Percentiles rank a stretch among this genome's conserved stretches.
phyloP scores from a whole-genome alignment of 2,329 filamentous ascomycete genomes.

The Fusarium sp. region DNA sequence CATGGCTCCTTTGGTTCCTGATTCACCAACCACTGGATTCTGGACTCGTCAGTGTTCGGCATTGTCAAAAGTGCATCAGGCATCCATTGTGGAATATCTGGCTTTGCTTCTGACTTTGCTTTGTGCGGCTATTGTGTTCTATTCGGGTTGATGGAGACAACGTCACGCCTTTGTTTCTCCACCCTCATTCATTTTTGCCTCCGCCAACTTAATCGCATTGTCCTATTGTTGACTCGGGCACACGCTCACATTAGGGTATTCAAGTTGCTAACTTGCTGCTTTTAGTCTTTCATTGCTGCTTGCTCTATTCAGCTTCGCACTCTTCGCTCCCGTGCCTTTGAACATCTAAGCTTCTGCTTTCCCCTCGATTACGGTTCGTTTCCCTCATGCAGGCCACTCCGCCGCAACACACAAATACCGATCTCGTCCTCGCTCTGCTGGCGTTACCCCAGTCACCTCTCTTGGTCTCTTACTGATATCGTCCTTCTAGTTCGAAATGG shows the following conservation, averaged over 20 bases:
- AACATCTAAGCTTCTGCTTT: conserved; percentile 36
- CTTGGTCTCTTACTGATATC: conserved; percentile 16
- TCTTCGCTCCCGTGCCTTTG: conserved; percentile 26
- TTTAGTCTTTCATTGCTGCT: conserved; percentile 36
- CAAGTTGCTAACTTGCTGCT: conserved; percentile 18
- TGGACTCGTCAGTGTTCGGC: neutral
- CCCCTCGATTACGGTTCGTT: conserved; percentile 31
- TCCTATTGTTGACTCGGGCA: neutral
- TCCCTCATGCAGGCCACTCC: neutral
- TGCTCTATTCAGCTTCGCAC: conserved; percentile 34
- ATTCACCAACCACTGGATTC: conserved; percentile 17
- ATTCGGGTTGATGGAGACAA: neutral
- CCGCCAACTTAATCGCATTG: conserved; percentile 1
- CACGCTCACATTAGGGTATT: neutral
- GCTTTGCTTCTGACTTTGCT: conserved; percentile 1
- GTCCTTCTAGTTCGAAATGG: conserved; percentile 45
- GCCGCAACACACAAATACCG: neutral
- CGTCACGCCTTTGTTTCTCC: neutral
- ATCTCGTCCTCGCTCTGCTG: neutral
- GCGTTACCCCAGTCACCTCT: too few species aligned
- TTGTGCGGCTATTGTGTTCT: neutral
- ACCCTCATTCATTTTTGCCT: neutral
- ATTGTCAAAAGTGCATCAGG: neutral
- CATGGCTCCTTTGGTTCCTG: neutral
- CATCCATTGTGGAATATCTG: conserved; percentile 6